These are phyloP conservation scores for Chytriomyces sp. DNA, from an alignment of 192 early-diverging fungal species.

Conservation along the genomic window DNA sequence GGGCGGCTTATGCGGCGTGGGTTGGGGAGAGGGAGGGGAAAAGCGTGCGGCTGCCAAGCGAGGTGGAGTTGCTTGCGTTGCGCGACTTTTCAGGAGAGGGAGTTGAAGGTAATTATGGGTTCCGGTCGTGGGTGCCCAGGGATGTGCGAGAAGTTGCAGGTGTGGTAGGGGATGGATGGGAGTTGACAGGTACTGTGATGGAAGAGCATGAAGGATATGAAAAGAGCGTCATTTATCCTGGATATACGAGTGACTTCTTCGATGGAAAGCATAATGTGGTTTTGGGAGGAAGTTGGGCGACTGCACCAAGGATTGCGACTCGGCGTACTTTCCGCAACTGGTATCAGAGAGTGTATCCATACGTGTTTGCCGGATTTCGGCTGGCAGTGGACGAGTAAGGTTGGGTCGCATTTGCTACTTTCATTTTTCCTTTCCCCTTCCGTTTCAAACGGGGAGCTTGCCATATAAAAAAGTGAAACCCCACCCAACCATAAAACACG, in stretches of 20 bases:
- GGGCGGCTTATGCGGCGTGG: constrained; percentile 66
- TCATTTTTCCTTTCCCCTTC: too few relatives aligned
- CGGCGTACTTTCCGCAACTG: constrained; percentile 83
- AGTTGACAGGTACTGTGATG: constrained; percentile 76
- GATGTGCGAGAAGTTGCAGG: constrained; percentile 27
- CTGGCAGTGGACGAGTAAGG: constrained; percentile 22
- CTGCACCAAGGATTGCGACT: constrained; percentile 72
- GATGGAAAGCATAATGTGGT: constrained; percentile 84
- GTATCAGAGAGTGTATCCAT: constrained; percentile 88
- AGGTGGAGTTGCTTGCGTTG: constrained; percentile 61
- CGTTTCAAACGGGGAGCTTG: too few relatives aligned
- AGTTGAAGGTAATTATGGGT: constrained; percentile 66
- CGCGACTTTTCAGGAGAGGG: constrained; percentile 25
- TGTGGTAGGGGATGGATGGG: constrained; percentile 70
- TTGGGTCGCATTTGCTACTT: too few relatives aligned
- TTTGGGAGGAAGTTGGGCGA: constrained; percentile 86
- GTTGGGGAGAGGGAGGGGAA: constrained; percentile 39
- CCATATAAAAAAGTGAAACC: too few relatives aligned
- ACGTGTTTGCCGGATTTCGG: constrained; percentile 79
- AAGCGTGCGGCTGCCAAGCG: constrained; percentile 65
- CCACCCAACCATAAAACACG: too few relatives aligned
- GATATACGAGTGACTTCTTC: constrained; percentile 90
- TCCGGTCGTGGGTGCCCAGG: constrained; percentile 68
- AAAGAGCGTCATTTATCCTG: constrained; percentile 74
- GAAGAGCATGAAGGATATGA: constrained; percentile 63